Evolutionary conservation across 371 early-diverging fungal species (phyloP), one percentile per base, ranked within the genome.

Genomic region (Smittium culicis): DNA sequence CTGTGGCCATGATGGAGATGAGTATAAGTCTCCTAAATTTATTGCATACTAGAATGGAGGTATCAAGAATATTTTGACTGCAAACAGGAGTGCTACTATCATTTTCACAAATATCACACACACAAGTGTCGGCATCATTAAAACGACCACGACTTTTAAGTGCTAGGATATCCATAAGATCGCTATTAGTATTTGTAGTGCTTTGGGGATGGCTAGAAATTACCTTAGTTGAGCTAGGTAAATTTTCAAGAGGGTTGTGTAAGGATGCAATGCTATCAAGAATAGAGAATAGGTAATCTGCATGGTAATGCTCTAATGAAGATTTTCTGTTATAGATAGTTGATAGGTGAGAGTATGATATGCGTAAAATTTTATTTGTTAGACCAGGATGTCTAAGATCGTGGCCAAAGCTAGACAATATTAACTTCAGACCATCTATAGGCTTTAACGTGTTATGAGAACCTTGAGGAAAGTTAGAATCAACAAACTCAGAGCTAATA

Each of bases 221-320:
- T 11, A 11, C 20, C 5, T 11, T 11, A 45, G 5, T 11, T 45
- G 5, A 54, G 65, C 33, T 63, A 60, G 32, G 58, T 61, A 32
- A 54, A 57, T 58, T 63, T n/a, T 71, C 69, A 69, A 69, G 68
- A 67, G 71, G 73, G 30, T 67, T 66, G 14, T 31, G 11, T 33
- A 63, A 63, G 14, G 66, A 66, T 55, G 73, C 71, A 60, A 68
- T 67, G 71, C 82, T 82, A 31, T 81, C 81, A 74, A 97, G 80
- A 14, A 96, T 74, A 71, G 86, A 83, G 75, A 91, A 92, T 57
- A 93, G 86, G 2, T 89, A 81, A 76, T 90, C 86, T 1, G 89
- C 84, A 73, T 97, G 98, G 76, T 90, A 93, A 74, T 90, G 93
- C 78, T 97, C 98, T 24, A 97, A 80, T 2, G 94, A 91, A 0